These are phyloP conservation scores for Jaapia argillacea DNA, from an alignment of 768 basidiomycete genomes.

Conservation along the genomic window DNA sequence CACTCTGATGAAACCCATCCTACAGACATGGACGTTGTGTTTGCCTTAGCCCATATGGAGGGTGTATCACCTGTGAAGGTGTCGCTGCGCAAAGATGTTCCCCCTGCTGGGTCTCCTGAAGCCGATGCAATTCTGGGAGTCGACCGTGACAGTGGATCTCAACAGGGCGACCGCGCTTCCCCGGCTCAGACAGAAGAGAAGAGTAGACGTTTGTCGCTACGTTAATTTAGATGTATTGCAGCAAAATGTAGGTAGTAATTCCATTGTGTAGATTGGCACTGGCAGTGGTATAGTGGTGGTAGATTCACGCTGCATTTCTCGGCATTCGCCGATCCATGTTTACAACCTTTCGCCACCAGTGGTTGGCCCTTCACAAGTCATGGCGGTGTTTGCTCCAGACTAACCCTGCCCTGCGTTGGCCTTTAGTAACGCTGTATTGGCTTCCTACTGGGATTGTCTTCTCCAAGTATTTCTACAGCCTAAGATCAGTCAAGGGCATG, in stretches of 20 bases:
- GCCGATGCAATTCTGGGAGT: constrained; percentile 25
- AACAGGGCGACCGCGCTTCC: background rate
- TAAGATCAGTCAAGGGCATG: constrained; percentile 46
- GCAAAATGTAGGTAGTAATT: constrained; percentile 21
- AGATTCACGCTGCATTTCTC: background rate
- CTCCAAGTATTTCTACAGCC: constrained; percentile 36
- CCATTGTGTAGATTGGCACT: constrained; percentile 13
- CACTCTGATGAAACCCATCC: background rate
- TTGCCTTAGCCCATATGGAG: constrained; percentile 23
- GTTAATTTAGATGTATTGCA: too few relatives aligned
- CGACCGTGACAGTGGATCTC: background rate
- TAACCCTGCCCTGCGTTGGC: constrained; percentile 9
- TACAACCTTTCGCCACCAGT: background rate
- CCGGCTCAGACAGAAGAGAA: background rate
- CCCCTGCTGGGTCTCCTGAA: constrained; percentile 22
- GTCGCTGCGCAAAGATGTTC: constrained; percentile 22
- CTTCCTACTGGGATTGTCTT: constrained; percentile 41
- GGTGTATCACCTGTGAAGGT: constrained; percentile 23
- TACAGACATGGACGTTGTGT: constrained; percentile 24
- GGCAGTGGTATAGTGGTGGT: background rate
- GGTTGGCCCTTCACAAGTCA: constrained; percentile 3
- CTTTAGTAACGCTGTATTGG: constrained; percentile 40
- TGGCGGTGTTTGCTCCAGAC: too few relatives aligned
- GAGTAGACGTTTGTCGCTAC: too few relatives aligned
- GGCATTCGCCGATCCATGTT: constrained; percentile 5